A percentile compares a stretch with the other conserved stretches of the same genome.
Evolutionary conservation across 2,329 filamentous ascomycete species (phyloP).

Genomic region (Arthrinium phaeospermum): DNA sequence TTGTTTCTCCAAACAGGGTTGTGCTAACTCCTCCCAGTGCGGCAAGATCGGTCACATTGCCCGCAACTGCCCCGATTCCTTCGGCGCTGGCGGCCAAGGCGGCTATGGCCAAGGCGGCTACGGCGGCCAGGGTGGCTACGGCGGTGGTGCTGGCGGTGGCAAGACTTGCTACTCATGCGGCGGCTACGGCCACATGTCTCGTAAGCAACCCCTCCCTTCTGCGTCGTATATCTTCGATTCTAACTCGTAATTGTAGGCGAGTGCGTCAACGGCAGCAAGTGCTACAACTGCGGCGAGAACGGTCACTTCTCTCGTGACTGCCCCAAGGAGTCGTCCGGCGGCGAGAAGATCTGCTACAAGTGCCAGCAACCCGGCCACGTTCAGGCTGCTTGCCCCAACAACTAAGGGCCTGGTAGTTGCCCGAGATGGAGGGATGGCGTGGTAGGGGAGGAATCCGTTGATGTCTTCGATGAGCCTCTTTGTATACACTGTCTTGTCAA

Average conservation of each 20-base stretch:
- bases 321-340: conserved; percentile 83
- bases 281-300: conserved; percentile 97
- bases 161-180: conserved; percentile 99
- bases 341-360: conserved; percentile 99
- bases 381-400: conserved; percentile 89
- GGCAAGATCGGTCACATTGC: conserved; percentile 96
- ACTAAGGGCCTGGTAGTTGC: conserved; percentile 16
- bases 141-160: conserved; percentile 57
- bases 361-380: conserved; percentile 86
- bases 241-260: conserved; percentile 60
- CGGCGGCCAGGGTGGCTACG: conserved; percentile 52
- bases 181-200: conserved; percentile 94
- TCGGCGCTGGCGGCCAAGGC: conserved; percentile 37
- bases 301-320: conserved; percentile 96
- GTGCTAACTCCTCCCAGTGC: conserved; percentile 57
- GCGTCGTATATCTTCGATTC: background rate
- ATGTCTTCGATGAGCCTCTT: conserved; percentile 21
- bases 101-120: conserved; percentile 54
- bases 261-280: conserved; percentile 99
- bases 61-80: conserved; percentile 79
- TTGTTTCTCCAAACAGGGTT: background rate
- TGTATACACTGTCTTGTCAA: conserved; percentile 21
- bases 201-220: conserved; percentile 50
- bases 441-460: conserved; percentile 18
- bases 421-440: conserved; percentile 15